phyloP scores from a whole-genome alignment of 768 basidiomycete genomes.

The Chiua virens region DNA sequence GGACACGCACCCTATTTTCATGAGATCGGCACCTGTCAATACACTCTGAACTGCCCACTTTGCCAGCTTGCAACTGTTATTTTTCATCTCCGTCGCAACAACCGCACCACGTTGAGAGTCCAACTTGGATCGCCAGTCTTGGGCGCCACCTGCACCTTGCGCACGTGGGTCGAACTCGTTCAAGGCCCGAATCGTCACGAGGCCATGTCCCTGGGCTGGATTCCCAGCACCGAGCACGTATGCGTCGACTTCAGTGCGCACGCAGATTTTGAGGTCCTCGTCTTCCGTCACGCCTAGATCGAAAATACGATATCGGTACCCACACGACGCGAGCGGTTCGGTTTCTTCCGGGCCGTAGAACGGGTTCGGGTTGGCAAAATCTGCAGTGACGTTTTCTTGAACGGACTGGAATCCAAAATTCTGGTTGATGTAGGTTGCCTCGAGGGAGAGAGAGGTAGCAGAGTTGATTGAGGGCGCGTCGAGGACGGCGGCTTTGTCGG shows the following conservation, averaged over 20 bases:
- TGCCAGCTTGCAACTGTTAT: slow-evolving; percentile 96
- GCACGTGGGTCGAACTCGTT: slow-evolving; percentile 96
- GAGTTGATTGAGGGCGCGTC: slow-evolving; percentile 89
- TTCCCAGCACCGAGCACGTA: slow-evolving; percentile 64
- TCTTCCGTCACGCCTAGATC: slow-evolving; percentile 89
- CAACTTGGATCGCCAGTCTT: slow-evolving; percentile 98
- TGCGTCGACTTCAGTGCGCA: slow-evolving; percentile 96
- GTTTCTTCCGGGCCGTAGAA: slow-evolving; percentile 95
- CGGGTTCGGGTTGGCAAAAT: slow-evolving; percentile 87
- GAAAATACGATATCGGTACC: slow-evolving; percentile 94
- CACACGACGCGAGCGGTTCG: slow-evolving; percentile 93
- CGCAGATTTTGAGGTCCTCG: slow-evolving; percentile 87
- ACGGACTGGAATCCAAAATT: slow-evolving; percentile 98
- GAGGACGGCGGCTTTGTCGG: slow-evolving; percentile 58
- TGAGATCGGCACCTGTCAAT: slow-evolving; percentile 89
- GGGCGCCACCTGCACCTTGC: slow-evolving; percentile 88
- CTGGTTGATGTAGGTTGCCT: slow-evolving; percentile 98
- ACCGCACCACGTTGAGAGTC: slow-evolving; percentile 97
- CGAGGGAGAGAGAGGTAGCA: slow-evolving; percentile 89
- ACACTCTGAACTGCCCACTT: slow-evolving; percentile 97
- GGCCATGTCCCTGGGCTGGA: slow-evolving; percentile 67
- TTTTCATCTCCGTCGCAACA: slow-evolving; percentile 99
- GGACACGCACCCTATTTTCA: slow-evolving; percentile 90
- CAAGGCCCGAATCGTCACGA: slow-evolving; percentile 90
- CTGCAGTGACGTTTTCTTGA: slow-evolving; percentile 65